phyloP scores from a whole-genome alignment of 768 basidiomycete genomes.

The Tephrocybe sp. region DNA sequence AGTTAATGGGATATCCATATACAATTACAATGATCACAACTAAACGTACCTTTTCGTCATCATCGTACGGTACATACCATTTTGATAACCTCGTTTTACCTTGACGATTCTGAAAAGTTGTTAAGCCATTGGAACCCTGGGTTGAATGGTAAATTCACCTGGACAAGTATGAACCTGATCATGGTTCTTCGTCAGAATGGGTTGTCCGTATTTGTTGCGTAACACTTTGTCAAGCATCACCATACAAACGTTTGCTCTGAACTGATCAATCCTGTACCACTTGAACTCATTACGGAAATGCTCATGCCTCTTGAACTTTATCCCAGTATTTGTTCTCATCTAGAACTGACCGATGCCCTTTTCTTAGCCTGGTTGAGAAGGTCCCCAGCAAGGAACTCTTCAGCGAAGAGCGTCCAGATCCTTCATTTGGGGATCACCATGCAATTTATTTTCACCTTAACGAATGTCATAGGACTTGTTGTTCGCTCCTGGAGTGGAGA shows the following conservation, averaged over 20 bases:
- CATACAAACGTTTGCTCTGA: slow-evolving; percentile 2
- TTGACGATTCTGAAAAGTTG: slow-evolving; percentile 79
- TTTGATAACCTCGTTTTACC: slow-evolving; percentile 97
- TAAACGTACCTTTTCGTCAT: slow-evolving; percentile 87
- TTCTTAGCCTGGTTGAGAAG: slow-evolving; percentile 1
- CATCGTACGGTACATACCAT: slow-evolving; percentile 99
- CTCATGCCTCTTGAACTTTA: slow-evolving; percentile 10
- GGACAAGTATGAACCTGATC: slow-evolving; percentile 98
- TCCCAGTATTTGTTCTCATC: slow-evolving; percentile 3
- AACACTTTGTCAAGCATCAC: slow-evolving; percentile 10
- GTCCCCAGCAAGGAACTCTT: slow-evolving; percentile 11
- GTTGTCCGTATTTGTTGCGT: slow-evolving; percentile 14
- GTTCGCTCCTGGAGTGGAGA: neutral
- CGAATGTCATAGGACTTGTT: slow-evolving; percentile 7
- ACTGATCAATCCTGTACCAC: neutral
- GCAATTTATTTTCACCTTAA: slow-evolving; percentile 8
- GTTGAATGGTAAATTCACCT: slow-evolving; percentile 48
- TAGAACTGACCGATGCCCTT: slow-evolving; percentile 11
- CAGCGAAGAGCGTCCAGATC: neutral
- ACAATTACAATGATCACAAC: neutral
- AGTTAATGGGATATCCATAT: slow-evolving; percentile 4
- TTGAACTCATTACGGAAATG: neutral
- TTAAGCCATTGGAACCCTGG: neutral
- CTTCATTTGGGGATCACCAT: slow-evolving; percentile 4
- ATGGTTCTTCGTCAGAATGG: slow-evolving; percentile 37